Base-by-base conservation (phyloP, 768 basidiomycete genomes). In the Suillus plorans region DNA sequence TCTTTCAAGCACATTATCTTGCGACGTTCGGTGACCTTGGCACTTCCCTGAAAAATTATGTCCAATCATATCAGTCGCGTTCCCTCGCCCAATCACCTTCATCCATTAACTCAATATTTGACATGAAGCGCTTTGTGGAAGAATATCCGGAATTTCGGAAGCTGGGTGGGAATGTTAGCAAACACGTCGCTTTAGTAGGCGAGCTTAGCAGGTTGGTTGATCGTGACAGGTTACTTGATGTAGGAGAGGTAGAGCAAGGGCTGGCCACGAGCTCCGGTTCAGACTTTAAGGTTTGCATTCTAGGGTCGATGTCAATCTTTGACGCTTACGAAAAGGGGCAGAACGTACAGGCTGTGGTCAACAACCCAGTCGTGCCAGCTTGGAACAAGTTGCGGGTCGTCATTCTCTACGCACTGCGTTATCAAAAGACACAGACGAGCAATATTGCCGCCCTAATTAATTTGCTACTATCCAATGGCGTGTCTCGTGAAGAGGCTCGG, bases 111-210 rank as follows among this genome's bases (percentile, higher is more conserved):
- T 98, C 97, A 0, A 95, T 99, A 64, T 66, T 83, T 5, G 97
- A 99, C 69, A 99, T 99, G 97, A 99, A 99, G 76, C 88, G 85
- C 10, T 97, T 97, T 70, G 92, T 99, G 2, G 97, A 99, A 74
- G 96, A 98, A 70, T 99, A 97, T 77, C 97, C 97, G 1, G 97
- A 99, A 76, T 98, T 99, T 72, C 84, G 90, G 69, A 96, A 96
- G 74, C 83, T 99, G 37, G 95, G 97, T 1, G 96, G 96, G 10
- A 99, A 99, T 74, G 97, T 99, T 37, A 97, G 94, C 80, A 99
- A 99, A 78, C 97, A 99, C 71, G 97, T 99, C 25, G 94, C 97
- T 8, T 79, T 99, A 28, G 97, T 99, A 0, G 97, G 97, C 14
- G 97, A 99, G 74, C 83, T 99, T 66, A 97, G 95, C 72, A 83